Base-by-base conservation (phyloP, 768 basidiomycete genomes). In the Leccinum variicolor region DNA sequence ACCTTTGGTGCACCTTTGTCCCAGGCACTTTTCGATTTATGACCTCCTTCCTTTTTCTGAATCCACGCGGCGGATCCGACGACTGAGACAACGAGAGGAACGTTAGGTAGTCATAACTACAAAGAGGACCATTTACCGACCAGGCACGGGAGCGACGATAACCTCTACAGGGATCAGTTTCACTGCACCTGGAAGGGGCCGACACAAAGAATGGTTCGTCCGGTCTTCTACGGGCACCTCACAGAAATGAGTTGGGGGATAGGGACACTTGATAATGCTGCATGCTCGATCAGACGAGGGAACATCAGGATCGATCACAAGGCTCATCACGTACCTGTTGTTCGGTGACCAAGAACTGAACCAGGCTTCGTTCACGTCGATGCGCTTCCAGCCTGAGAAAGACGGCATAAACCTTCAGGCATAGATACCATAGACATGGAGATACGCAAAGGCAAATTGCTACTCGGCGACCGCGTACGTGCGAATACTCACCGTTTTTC, bases 311-410 rank as follows among this genome's bases (percentile, higher is more conserved):
- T 28, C 13, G 43, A 58, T 52, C 45, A 15, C 13, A 33, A 17
- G 0, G 23, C 6, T 19, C 17, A 10, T 46, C 41, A 53, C 13
- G 25, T 10, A 54, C 77, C 36, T 58, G 45, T 70, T 70, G 0
- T 47, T 69, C 10, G 45, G 58, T 1, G 66, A 68, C 64, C 66
- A 73, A 13, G 33, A 54, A 1, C 58, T 58, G 68, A 80, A 81
- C 78, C 78, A 81, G 8, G 59, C 46, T 13, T 80, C 79, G n/a
- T 74, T 60, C 1, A 81, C 69, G 31, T 75, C 68, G 19, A 80
- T 70, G 11, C 77, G 73, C 62, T 80, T 82, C 79, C 79, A 81
- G 7, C 79, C 79, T 81, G 26, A 19, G 41, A 13, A 52, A 31
- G 25, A 25, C 14, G 13, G 4, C 2, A 45, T 59, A 26, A 60